Base-by-base conservation (phyloP, 2,329 filamentous ascomycete genomes). In the Trichoderma gracile region DNA sequence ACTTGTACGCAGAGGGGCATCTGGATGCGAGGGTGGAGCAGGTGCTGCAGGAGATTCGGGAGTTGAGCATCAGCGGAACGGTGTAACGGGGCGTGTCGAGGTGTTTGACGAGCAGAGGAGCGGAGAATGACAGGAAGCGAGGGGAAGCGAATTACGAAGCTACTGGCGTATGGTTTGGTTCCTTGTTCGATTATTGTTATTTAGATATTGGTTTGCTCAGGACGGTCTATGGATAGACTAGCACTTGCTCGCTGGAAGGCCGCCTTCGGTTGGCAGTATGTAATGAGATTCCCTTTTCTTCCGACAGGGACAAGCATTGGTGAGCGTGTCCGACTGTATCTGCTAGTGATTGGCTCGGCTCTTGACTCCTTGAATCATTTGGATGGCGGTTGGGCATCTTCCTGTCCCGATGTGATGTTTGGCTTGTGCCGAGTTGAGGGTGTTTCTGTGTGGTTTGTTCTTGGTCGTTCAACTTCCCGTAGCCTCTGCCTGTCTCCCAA, bases 1-100 rank as follows among this genome's bases (percentile, higher is more conserved):
- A 99, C 69, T 91, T 97, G 78, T 99, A 99, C 77, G 95, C 95
- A 1, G 88, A 93, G 71, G 95, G 95, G 27, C 91, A 97, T 69
- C 80, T 99, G 71, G 95, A 99, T 76, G 90, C 88, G 66, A 82
- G 92, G 69, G 95, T 99, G 33, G 95, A 99, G 79, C 90, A 98
- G 78, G 95, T 98, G 47, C 76, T 99, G 78, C 93, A 97, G 74
- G 93, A 99, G 82, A 99, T 99, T 77, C 84, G 95, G 69, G 95
- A 98, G 79, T 78, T 99, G 78, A 98, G 94, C 78, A 99, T 99
- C 82, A 89, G 86, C 71, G 87, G 87, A 50, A 89, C 86, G 3
- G 86, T 89, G 61, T 89, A 77, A 76, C 50, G 33, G 45, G 46
- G 8, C 15, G 43, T 27, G 53, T n/a, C 2, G 17, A 33, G 4